These are phyloP conservation scores for Candida nitratophila DNA, from an alignment of 805 yeast species.

Conservation along the genomic window DNA sequence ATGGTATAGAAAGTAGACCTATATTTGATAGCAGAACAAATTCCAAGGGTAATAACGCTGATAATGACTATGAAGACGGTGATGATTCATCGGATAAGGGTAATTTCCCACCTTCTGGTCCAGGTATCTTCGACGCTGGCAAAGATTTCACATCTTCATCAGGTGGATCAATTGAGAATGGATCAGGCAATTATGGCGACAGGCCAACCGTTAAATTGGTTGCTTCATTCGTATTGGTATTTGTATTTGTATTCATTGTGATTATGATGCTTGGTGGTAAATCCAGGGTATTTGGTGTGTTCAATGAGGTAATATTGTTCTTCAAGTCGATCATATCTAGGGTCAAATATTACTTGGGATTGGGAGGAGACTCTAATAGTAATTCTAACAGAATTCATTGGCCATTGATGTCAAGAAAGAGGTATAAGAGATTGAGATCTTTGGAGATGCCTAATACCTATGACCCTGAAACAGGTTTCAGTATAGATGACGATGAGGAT, in stretches of 20 bases:
- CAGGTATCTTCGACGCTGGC: background rate
- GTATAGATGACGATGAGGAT: background rate
- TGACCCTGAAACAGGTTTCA: background rate
- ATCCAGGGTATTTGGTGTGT: slow-evolving; percentile 9
- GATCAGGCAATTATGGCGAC: too few species aligned
- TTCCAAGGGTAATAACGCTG: slow-evolving; percentile 20
- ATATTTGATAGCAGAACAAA: slow-evolving; percentile 19
- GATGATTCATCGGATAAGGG: background rate
- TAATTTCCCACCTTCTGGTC: background rate
- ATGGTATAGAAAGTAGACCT: slow-evolving; percentile 37
- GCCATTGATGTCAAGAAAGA: slow-evolving; percentile 12
- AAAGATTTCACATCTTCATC: background rate
- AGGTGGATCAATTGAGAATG: background rate
- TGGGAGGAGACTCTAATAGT: background rate
- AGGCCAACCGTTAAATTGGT: background rate
- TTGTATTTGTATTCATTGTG: slow-evolving; percentile 3
- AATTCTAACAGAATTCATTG: slow-evolving; percentile 12
- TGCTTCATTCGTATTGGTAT: slow-evolving; percentile 5
- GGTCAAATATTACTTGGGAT: background rate
- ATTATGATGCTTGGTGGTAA: slow-evolving; percentile 11
- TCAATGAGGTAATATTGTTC: slow-evolving; percentile 13
- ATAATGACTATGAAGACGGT: slow-evolving; percentile 20
- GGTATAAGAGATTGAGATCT: slow-evolving; percentile 19
- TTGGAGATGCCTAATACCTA: slow-evolving; percentile 10
- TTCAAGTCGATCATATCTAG: slow-evolving; percentile 4